Percentiles rank a stretch among this genome's conserved stretches.
Evolutionary conservation across 1,284 basidiomycete species (phyloP).

Genomic region (Bjerkandera adusta): DNA sequence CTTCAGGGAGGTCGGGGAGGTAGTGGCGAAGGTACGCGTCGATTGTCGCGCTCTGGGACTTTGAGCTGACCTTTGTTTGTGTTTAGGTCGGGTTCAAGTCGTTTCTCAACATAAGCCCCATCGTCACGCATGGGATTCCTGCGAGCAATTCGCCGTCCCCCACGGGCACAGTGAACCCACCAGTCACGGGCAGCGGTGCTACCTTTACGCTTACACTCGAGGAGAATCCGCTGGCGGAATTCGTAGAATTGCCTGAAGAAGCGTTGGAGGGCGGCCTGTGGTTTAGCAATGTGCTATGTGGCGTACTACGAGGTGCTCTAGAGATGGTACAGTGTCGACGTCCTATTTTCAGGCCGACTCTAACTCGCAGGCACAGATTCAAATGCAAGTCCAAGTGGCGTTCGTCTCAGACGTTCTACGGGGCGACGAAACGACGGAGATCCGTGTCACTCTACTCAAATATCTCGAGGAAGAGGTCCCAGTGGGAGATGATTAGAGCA

Average conservation of each 20-base stretch:
- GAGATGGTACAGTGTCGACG: constrained; percentile 80
- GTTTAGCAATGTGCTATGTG: constrained; percentile 96
- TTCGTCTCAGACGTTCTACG: constrained; percentile 91
- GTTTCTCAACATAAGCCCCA: constrained; percentile 92
- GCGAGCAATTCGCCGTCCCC: constrained; percentile 42
- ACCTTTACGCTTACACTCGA: constrained; percentile 87
- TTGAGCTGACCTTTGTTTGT: no score
- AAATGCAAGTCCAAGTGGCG: constrained; percentile 91
- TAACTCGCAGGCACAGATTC: constrained; percentile 68
- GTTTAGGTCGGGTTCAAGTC: constrained; percentile 98
- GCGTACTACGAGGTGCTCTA: constrained; percentile 88
- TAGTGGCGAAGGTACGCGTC: constrained; percentile 75
- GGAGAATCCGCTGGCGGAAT: constrained; percentile 96
- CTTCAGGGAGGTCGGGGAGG: constrained; percentile 93
- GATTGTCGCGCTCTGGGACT: not conserved
- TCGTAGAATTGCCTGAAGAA: constrained; percentile 95
- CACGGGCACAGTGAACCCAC: constrained; percentile 36
- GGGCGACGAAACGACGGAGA: constrained; percentile 94
- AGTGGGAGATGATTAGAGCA: constrained; percentile 67
- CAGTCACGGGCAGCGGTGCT: constrained; percentile 39
- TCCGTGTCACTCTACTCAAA: constrained; percentile 87
- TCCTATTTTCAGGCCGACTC: not conserved
- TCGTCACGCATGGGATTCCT: constrained; percentile 66
- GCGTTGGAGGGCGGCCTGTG: constrained; percentile 90
- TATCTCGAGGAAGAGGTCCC: constrained; percentile 95